phyloP scores from a whole-genome alignment of 2,329 filamentous ascomycete species.

The Alternaria panax region DNA sequence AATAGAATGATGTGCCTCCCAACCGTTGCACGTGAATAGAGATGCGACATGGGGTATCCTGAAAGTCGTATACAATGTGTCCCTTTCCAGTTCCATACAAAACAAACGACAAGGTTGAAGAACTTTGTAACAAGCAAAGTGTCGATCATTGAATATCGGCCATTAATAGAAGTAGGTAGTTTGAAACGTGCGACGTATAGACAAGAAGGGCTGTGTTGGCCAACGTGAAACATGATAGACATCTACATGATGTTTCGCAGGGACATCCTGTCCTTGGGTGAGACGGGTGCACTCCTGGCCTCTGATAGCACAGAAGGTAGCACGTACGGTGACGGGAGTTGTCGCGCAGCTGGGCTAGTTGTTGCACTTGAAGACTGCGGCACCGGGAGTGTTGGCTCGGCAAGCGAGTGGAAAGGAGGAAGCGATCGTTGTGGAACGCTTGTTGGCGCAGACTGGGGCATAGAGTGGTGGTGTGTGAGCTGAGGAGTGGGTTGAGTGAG shows the following conservation, averaged over 20 bases:
- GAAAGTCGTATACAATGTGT: conserved; percentile 17
- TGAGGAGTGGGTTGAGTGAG: conserved; percentile 44
- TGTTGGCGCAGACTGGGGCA: conserved; percentile 37
- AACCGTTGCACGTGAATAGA: conserved; percentile 5
- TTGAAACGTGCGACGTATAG: conserved; percentile 21
- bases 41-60: conserved; percentile 26
- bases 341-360: conserved; percentile 40
- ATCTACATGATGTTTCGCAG: conserved; percentile 46
- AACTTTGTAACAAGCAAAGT: conserved; percentile 17
- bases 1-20: conserved; percentile 3
- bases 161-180: conserved; percentile 26
- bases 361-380: conserved; percentile 31
- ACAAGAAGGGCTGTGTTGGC: conserved; percentile 32
- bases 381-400: conserved; percentile 40
- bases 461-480: conserved; percentile 43
- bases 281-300: conserved; percentile 43
- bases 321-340: conserved; percentile 42
- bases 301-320: conserved; percentile 28
- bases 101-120: conserved; percentile 13
- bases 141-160: conserved; percentile 19
- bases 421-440: conserved; percentile 38
- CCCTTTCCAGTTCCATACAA: conserved; percentile 19
- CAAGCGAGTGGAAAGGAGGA: conserved; percentile 44
- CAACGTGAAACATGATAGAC: conserved; percentile 32
- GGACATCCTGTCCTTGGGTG: conserved; percentile 46